Evolutionary conservation across 2,329 filamentous ascomycete genomes (phyloP), one percentile per base, ranked within the genome.

Genomic region (Dothideomycetes sp.): DNA sequence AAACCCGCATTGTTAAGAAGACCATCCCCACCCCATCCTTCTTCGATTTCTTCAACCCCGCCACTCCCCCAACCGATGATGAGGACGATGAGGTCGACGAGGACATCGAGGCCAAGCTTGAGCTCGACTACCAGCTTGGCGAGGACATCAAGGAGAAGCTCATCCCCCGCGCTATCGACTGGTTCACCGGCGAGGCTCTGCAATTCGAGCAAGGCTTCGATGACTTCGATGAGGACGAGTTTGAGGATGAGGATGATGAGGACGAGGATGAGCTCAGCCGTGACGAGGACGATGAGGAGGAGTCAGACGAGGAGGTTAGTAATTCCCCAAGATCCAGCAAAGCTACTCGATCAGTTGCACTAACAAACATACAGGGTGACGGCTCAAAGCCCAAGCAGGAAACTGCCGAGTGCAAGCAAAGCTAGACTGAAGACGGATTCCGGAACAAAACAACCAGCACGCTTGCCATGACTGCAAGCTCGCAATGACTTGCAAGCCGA

Each of bases 81-180:
- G 83, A 84, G 36, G 70, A 79, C 31, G 81, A 89, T 51, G 81
- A 89, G 50, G 79, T 83, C 45, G 79, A 82, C 40, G 83, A 81
- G 37, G 91, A 98, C 60, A 94, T 98, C 38, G 91, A 98, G 71
- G 88, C 94, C 66, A 88, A 91, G 48, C 77, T 98, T 41, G 91
- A 98, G 70, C 80, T 98, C 38, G 91, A 98, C 68, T 98, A 96
- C 65, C 89, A 96, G 68, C 79, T 98, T 33, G 91, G 91, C 50
- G 91, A 98, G 71, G 91, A 98, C 60, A 95, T 98, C 69, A 98
- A 98, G 72, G 91, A 98, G 76, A 98, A 98, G 72, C 76, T 98
- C 49, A 98, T 98, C 52, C 91, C 91, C 49, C 87, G 89, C 52
- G 91, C 93, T 42, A 91, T 98, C 55, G 91, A 98, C 67, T 98